These are phyloP conservation scores for Suillus sp. DNA, from an alignment of 768 basidiomycete genomes.

Conservation along the genomic window DNA sequence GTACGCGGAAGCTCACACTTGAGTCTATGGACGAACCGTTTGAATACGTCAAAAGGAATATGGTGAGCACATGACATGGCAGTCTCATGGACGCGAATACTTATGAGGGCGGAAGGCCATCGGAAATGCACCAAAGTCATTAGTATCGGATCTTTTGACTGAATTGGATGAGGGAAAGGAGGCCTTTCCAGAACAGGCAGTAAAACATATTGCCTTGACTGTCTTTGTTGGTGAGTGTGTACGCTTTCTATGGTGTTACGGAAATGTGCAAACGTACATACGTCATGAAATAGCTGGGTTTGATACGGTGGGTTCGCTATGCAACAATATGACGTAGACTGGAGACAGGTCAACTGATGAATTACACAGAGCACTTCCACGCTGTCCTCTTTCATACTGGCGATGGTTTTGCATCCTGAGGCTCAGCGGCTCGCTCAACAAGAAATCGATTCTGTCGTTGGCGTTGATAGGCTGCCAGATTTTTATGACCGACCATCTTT, in stretches of 20 bases:
- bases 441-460: constrained; percentile 31
- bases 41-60: constrained; percentile 29
- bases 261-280: neutral
- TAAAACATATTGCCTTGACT: constrained; percentile 32
- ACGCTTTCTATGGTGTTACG: neutral
- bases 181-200: constrained; percentile 23
- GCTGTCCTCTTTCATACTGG: constrained; percentile 27
- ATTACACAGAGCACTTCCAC: constrained; percentile 25
- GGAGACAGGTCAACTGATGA: neutral
- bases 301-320: constrained; percentile 24
- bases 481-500: constrained; percentile 28
- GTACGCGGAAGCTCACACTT: constrained; percentile 28
- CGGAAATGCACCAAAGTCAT: constrained; percentile 29
- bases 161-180: constrained; percentile 19
- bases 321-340: neutral
- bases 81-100: neutral
- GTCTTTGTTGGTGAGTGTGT: constrained; percentile 31
- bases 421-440: constrained; percentile 32
- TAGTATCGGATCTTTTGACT: constrained; percentile 32
- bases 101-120: constrained; percentile 18
- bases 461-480: constrained; percentile 22
- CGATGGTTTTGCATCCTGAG: constrained; percentile 35
- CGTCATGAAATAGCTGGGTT: constrained; percentile 25
- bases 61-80: constrained; percentile 22
- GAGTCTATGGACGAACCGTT: constrained; percentile 29